Evolutionary conservation across 2,329 filamentous ascomycete species (phyloP).

Genomic region (Didymella keratinophila): DNA sequence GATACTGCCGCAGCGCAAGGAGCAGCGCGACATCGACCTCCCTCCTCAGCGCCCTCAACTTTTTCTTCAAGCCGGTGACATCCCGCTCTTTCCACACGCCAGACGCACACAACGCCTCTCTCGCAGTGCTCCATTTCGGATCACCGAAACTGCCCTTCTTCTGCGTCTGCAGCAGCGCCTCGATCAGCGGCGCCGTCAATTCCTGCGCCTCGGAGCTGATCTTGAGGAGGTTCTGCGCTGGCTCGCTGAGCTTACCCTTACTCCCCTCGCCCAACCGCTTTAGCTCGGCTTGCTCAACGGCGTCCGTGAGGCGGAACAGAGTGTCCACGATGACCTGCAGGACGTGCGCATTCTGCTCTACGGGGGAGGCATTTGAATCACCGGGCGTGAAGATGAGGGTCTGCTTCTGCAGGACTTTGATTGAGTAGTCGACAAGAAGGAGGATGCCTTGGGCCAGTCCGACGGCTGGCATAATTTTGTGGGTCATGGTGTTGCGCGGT

Average conservation of each 20-base stretch:
- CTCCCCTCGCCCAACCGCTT: slow-evolving; percentile 31
- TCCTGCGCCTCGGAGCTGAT: slow-evolving; percentile 35
- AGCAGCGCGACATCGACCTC: slow-evolving; percentile 40
- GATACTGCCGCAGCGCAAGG: slow-evolving; percentile 39
- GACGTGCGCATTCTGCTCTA: slow-evolving; percentile 31
- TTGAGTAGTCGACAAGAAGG: slow-evolving; percentile 36
- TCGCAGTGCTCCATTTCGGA: slow-evolving; percentile 30
- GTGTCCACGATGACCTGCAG: slow-evolving; percentile 35
- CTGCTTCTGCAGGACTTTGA: slow-evolving; percentile 35
- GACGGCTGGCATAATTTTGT: slow-evolving; percentile 29
- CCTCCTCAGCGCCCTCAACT: slow-evolving; percentile 28
- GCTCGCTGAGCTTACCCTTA: slow-evolving; percentile 36
- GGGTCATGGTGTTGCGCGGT: slow-evolving; percentile 16
- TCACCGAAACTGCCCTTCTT: slow-evolving; percentile 32
- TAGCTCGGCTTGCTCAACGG: slow-evolving; percentile 31
- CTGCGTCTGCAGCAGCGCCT: slow-evolving; percentile 33
- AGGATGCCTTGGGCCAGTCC: slow-evolving; percentile 32
- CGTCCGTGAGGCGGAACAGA: slow-evolving; percentile 33
- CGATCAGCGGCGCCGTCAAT: slow-evolving; percentile 28
- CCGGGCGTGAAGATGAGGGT: slow-evolving; percentile 34
- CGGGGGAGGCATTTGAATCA: slow-evolving; percentile 17
- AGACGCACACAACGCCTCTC: slow-evolving; percentile 44
- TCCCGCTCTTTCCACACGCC: slow-evolving; percentile 43
- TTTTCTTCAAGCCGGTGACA: slow-evolving; percentile 38
- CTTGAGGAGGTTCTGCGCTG: slow-evolving; percentile 37